Evolutionary conservation across 305 asterid genomes (phyloP).

Genomic region (Solanum aculeatissimum): DNA sequence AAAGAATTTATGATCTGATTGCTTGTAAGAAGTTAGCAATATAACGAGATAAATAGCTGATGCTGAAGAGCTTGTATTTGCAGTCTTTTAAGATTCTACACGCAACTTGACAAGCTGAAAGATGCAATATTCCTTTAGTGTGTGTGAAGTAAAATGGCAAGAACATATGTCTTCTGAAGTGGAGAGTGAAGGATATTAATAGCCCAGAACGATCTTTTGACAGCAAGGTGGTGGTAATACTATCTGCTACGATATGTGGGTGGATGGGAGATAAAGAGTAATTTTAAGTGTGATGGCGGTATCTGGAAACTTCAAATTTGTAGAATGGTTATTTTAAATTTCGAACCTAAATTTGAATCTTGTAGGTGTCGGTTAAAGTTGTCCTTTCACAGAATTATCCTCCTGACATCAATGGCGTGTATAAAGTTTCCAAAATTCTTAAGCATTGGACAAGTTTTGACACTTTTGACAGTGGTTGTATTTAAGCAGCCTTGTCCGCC

Average conservation of each 20-base stretch:
- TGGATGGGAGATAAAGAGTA: background rate
- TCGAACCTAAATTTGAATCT: background rate
- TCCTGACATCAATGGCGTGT: background rate
- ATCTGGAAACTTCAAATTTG: background rate
- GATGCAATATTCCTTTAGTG: background rate
- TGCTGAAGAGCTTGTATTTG: background rate
- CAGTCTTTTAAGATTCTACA: background rate
- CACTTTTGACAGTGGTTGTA: background rate
- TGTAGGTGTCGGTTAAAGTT: background rate
- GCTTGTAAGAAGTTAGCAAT: background rate
- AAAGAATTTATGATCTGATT: background rate
- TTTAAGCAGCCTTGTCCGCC: background rate
- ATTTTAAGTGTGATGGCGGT: background rate
- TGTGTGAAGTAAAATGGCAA: too few species aligned
- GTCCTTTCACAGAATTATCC: background rate
- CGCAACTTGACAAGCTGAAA: background rate
- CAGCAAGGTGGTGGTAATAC: background rate
- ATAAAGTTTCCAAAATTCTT: background rate
- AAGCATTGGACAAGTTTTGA: background rate
- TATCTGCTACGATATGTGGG: background rate
- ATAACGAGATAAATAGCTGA: background rate
- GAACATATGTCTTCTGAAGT: background rate
- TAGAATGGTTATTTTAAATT: background rate
- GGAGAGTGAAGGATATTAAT: background rate
- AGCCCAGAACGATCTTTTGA: background rate